Base-by-base conservation (phyloP, 2,329 filamentous ascomycete species). In the Phoma sp. region DNA sequence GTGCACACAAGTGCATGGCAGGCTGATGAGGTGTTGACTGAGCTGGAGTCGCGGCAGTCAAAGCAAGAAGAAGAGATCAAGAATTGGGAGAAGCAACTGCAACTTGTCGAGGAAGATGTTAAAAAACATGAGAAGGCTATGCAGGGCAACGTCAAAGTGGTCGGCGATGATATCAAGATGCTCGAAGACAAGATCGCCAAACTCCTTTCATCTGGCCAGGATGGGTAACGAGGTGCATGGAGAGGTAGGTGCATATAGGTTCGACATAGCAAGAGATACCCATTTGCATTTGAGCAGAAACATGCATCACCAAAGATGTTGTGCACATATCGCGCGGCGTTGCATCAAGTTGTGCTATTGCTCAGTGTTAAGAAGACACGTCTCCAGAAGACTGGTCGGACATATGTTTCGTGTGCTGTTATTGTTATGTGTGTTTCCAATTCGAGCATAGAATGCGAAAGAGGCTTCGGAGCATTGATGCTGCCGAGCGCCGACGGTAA, bases 1-100 rank as follows among this genome's bases (percentile, higher is more conserved):
- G 88, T 98, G 44, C 95, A 99, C 70, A 87, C 91, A 0, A 91
- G 93, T 66, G 95, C 95, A 0, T 93, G 91, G 24, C 86, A 86
- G 29, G 94, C 94, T 1, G 87, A 87, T 56, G 87, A 91, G 66
- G 90, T 88, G 7, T 79, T 99, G 47, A 87, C 89, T 49, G 85
- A 85, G 44, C 81, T 97, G 36, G 93, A 96, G 76, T 85, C 83
- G 69, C 84, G 88, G 60, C 95, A 98, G 76, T 84, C 82, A 1
- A 91, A 95, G 58, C 93, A 95, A 85, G 87, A 88, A 22, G 82
- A 82, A 5, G 95, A 98, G 73, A 88, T 99, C 54, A 87, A 87
- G 76, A 88, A 89, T 72, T 98, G 95, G 95, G 85, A 87, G 58
- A 88, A 90, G 52, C 91, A 92, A 0, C 76, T 98, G 15, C 85